Evolutionary conservation across 192 early-diverging fungal genomes (phyloP), one percentile per base, ranked within the genome.

Genomic region (Coemansia sp.): DNA sequence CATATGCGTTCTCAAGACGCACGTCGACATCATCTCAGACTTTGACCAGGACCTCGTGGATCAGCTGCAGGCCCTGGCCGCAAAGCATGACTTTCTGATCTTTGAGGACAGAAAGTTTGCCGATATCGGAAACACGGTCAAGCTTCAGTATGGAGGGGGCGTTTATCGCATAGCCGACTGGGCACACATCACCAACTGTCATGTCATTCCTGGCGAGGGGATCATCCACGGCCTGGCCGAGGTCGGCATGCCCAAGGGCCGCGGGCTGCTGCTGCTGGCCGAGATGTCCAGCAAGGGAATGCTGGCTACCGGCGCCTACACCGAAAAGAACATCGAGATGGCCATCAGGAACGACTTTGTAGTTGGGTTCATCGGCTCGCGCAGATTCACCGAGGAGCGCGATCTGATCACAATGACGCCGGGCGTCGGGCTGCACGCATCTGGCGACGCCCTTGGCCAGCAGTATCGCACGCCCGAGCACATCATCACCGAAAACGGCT

Each of bases 71-170:
- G 84, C 69, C 0, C 84, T 99, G 57, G 85, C 91, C 16, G 78
- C 84, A 36, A 89, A 91, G 72, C 95, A 98, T 74, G 85, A 92
- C 66, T 99, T 97, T 81, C 62, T 99, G 78, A 97, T 99, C 66
- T 98, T 98, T 72, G 95, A 98, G 70, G 95, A 98, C 81, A 89
- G 96, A 76, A 98, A 98, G 82, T 98, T 98, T 83, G 95, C 95
- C 53, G 96, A 98, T 69, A 98, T 98, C 74, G 96, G 93, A 51
- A 97, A 98, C 72, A 98, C 97, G 22, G 97, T 98, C 68, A 93
- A 95, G 74, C 83, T 85, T 47, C 97, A 99, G 84, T 99, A 99
- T 71, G 85, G 83, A 52, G 82, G 83, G 20, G 97, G 97, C 55
- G 74, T 99, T 24, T 94, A 97, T 81, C 82, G 86, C 45, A 99